Conservation (phyloP, 176 grass and related monocot species). For the Thalia dealbata region DNA sequence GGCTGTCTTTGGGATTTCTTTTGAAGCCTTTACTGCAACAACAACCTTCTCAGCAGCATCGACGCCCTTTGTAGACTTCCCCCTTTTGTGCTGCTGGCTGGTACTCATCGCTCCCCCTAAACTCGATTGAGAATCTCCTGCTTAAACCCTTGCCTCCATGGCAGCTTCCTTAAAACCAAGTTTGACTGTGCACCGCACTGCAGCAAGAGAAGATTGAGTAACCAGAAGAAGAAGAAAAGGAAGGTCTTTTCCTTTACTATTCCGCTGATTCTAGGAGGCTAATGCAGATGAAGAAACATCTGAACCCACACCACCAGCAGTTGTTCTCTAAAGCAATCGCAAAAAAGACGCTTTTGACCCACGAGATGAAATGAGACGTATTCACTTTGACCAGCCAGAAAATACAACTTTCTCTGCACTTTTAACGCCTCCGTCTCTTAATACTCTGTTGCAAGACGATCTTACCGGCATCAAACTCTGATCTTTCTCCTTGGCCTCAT, state of each 20-base stretch:
- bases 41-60: conserved; percentile 61
- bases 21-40: conserved; percentile 68
- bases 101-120: conserved; percentile 22
- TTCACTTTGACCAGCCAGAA: conserved; percentile 10
- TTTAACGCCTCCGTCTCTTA: not conserved
- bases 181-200: not conserved
- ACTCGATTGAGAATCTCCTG: not conserved
- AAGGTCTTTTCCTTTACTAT: not conserved
- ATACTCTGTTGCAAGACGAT: not conserved
- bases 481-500: not conserved
- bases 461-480: not conserved
- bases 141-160: not conserved
- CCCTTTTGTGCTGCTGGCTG: conserved; percentile 51
- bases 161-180: not conserved
- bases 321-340: conserved; percentile 1
- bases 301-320: conserved; percentile 1
- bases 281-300: conserved; percentile 9
- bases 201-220: not conserved
- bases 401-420: not conserved
- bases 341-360: conserved; percentile 21
- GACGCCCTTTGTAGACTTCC: conserved; percentile 45
- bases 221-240: not conserved
- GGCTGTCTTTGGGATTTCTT: conserved; percentile 86
- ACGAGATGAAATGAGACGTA: not conserved
- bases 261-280: not conserved